Evolutionary conservation across 2,329 filamentous ascomycete species (phyloP), one percentile per base, ranked within the genome.

Genomic region (Xylaria sp.): DNA sequence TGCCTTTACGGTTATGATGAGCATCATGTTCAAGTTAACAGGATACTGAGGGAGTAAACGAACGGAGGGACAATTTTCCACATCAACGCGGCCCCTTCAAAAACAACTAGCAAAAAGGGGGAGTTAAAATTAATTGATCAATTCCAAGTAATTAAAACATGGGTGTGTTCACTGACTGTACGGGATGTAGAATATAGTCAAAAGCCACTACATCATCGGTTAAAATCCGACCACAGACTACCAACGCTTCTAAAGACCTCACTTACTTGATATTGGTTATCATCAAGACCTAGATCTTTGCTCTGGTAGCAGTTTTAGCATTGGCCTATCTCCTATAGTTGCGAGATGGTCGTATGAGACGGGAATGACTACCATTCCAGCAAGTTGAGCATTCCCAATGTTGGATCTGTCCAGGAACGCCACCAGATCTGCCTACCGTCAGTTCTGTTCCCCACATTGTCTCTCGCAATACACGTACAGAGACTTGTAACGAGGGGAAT

Each of bases 131-230:
- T 20, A 10, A 27, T 31, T 20, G n/a, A 47, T 54, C 9, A 45
- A 36, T 1, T 44, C 20, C 22, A 5, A 9, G n/a, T 15, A 38
- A 33, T 11, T 2, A 17, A 31, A 13, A 15, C 22, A 33, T 6
- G n/a, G n/a, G 22, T 10, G n/a, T 39, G 3, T 51, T 45, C 6
- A 68, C 77, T 63, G 63, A 80, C 78, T 81, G 62, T 81, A 82
- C 0, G 80, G 79, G 47, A 82, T 82, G 67, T 82, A 83, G 61
- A 82, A 82, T 49, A 83, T 81, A 25, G 80, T 82, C 38, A 83
- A 74, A 27, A 82, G 74, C 81, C 81, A 83, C 75, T 79, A 38
- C 17, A 49, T 27, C 17, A 31, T 44, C 10, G 9, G 61, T 72
- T 57, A 72, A 57, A 36, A 54, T 6, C n/a, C 2, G 3, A 7